These are phyloP conservation scores for Zygoascus flipseniorum DNA, from an alignment of 805 yeast species.

Conservation along the genomic window DNA sequence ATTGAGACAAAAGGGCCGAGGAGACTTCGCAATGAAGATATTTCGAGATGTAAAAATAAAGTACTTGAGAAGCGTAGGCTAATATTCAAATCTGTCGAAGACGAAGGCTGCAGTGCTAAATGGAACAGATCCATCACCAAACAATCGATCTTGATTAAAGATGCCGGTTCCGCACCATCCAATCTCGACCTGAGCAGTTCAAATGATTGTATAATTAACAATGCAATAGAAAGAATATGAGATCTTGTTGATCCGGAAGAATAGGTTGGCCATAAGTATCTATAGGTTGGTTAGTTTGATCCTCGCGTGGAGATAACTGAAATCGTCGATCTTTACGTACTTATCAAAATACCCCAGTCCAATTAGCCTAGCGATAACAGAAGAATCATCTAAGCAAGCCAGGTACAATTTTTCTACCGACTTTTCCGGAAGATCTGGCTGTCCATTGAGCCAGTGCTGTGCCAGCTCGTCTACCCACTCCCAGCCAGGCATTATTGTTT, in stretches of 20 bases:
- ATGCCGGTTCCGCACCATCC: background rate
- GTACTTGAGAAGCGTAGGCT: slow-evolving; percentile 20
- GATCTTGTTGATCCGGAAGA: background rate
- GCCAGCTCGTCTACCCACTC: background rate
- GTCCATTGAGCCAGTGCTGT: background rate
- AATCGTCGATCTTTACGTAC: background rate
- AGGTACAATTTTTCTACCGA: background rate
- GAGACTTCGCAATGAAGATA: slow-evolving; percentile 16
- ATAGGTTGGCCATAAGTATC: background rate
- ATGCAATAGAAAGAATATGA: background rate
- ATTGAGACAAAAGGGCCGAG: slow-evolving; percentile 30
- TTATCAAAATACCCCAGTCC: background rate
- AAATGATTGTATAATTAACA: background rate
- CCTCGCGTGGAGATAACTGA: background rate
- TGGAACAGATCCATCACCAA: background rate
- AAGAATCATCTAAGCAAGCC: background rate
- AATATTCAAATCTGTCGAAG: slow-evolving; percentile 3
- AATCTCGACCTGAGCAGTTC: background rate
- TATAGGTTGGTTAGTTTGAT: background rate
- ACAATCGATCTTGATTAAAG: background rate
- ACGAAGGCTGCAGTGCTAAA: background rate
- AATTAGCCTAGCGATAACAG: background rate
- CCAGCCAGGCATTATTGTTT: background rate
- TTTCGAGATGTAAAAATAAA: slow-evolving; percentile 21
- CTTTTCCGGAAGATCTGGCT: background rate